Evolutionary conservation across 495 filamentous ascomycete genomes (phyloP).

Genomic region (Aspergillus leporis): DNA sequence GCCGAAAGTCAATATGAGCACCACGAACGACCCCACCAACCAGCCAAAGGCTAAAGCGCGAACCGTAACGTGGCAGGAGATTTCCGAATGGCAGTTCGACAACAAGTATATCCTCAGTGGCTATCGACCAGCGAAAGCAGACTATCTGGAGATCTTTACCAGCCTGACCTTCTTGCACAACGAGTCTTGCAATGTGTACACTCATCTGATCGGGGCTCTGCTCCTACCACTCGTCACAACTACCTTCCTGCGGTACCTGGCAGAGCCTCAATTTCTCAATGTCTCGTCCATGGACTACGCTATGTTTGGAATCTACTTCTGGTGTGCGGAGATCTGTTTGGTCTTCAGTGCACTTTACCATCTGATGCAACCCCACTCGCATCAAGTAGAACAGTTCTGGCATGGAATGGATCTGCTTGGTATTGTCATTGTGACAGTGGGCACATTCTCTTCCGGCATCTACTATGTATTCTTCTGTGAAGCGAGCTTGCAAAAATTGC

Average conservation of each 20-base stretch:
- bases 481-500: constrained; percentile 19
- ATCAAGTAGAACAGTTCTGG: background rate
- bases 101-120: constrained; percentile 17
- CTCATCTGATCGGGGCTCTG: constrained; percentile 15
- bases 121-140: constrained; percentile 13
- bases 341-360: background rate
- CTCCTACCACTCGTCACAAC: constrained; percentile 6
- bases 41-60: constrained; percentile 3
- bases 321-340: constrained; percentile 16
- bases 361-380: background rate
- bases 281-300: constrained; percentile 16
- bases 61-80: constrained; percentile 17
- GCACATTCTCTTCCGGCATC: constrained; percentile 20
- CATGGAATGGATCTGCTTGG: constrained; percentile 14
- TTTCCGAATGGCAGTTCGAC: constrained; percentile 18
- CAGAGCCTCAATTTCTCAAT: constrained; percentile 10
- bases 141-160: constrained; percentile 20
- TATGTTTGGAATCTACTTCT: constrained; percentile 23
- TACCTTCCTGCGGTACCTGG: constrained; percentile 9
- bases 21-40: constrained; percentile 10
- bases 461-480: constrained; percentile 24
- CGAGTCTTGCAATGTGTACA: constrained; percentile 17
- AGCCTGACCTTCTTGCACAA: constrained; percentile 13
- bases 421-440: constrained; percentile 21
- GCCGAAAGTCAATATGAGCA: constrained; percentile 9